Evolutionary conservation across 2,329 filamentous ascomycete species (phyloP).

Genomic region (Cadophora sp.): DNA sequence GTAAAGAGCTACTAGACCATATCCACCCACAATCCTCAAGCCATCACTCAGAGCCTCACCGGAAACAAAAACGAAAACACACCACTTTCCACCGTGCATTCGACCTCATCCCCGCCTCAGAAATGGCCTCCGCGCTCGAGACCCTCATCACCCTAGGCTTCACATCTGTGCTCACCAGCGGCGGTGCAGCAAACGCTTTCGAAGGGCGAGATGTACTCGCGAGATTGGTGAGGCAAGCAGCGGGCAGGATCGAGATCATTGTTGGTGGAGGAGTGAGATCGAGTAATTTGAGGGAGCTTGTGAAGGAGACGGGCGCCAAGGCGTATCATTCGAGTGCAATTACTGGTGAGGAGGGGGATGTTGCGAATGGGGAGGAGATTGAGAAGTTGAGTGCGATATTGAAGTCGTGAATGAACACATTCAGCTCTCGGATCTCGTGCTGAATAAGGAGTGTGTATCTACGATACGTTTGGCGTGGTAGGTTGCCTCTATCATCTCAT

Average conservation of each 20-base stretch:
- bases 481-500: too few species aligned
- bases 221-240: slow-evolving; percentile 44
- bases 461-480: too few species aligned
- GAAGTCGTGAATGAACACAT: neutral
- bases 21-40: neutral
- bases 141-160: slow-evolving; percentile 49
- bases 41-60: slow-evolving; percentile 39
- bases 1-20: slow-evolving; percentile 48
- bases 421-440: neutral
- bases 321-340: slow-evolving; percentile 55
- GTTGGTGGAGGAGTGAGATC: slow-evolving; percentile 57
- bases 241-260: slow-evolving; percentile 51
- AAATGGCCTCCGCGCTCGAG: slow-evolving; percentile 26
- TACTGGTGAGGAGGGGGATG: slow-evolving; percentile 41
- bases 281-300: slow-evolving; percentile 49
- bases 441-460: too few species aligned
- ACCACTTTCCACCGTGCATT: slow-evolving; percentile 64
- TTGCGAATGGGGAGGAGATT: slow-evolving; percentile 39
- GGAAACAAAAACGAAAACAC: neutral
- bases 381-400: slow-evolving; percentile 22
- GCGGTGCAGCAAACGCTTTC: slow-evolving; percentile 41
- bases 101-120: slow-evolving; percentile 46
- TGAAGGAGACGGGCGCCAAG: slow-evolving; percentile 38
- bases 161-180: slow-evolving; percentile 55
- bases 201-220: slow-evolving; percentile 30